Conservation (phyloP, 1,284 basidiomycete species). For the Abortiporus biennis region DNA sequence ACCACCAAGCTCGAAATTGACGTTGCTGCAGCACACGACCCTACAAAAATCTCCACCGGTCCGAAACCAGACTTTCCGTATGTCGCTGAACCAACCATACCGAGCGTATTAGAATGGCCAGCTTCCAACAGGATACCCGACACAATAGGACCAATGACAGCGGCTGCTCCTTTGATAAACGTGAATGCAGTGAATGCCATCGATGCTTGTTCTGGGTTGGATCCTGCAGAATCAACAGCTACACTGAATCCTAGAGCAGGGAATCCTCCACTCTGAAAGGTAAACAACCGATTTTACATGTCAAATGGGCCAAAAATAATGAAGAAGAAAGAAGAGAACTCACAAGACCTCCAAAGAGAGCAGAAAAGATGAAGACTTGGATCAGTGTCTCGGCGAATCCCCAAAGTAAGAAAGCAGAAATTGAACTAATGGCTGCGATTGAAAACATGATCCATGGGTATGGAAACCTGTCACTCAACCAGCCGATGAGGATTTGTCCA, state of each 20-base stretch:
- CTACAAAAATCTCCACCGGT: slow-evolving; percentile 5
- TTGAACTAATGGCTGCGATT: slow-evolving; percentile 18
- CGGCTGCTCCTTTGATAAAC: slow-evolving; percentile 19
- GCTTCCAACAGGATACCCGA: slow-evolving; percentile 5
- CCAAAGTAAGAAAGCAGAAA: slow-evolving; percentile 24
- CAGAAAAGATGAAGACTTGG: slow-evolving; percentile 19
- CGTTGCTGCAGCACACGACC: slow-evolving; percentile 4
- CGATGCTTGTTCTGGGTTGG: slow-evolving; percentile 19
- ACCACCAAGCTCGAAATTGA: slow-evolving; percentile 3
- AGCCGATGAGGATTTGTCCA: slow-evolving; percentile 20
- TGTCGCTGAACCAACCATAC: not conserved
- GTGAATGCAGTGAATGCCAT: slow-evolving; percentile 20
- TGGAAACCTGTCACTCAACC: slow-evolving; percentile 20
- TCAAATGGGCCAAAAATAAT: not conserved
- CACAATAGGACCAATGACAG: slow-evolving; percentile 7
- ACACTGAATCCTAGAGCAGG: slow-evolving; percentile 22
- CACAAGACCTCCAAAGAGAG: slow-evolving; percentile 22
- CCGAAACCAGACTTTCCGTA: slow-evolving; percentile 9
- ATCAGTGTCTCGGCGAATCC: slow-evolving; percentile 19
- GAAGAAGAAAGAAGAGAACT: slow-evolving; percentile 5
- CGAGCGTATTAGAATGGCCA: slow-evolving; percentile 3
- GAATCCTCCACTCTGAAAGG: slow-evolving; percentile 20
- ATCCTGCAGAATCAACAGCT: slow-evolving; percentile 20
- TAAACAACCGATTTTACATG: not conserved
- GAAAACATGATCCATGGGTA: slow-evolving; percentile 22